Base-by-base conservation (phyloP, 768 basidiomycete genomes). In the Boletales sp. region DNA sequence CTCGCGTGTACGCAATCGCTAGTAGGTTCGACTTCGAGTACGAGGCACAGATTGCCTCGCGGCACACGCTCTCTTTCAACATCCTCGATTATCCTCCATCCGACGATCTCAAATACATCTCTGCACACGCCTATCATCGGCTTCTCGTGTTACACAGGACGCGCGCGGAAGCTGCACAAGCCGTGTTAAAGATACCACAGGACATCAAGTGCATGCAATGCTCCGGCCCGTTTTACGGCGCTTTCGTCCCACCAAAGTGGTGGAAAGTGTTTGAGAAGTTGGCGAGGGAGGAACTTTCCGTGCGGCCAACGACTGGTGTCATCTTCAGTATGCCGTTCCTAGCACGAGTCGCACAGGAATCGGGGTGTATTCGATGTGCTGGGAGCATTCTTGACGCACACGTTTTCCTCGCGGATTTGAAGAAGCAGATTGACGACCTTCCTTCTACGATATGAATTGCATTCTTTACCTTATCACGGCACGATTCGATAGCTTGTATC, bases 1-100 rank as follows among this genome's bases (percentile, higher is more conserved):
- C 74, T 13, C 80, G 83, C 13, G 83, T 87, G 2, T 90, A 84
- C 56, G 84, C 86, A 24, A 80, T 87, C 37, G 85, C 87, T 2
- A 80, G 78, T 50, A 80, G 82, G 5, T 82, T 77, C 49, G 81
- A 82, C 18, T 66, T 89, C 14, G 78, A 83, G 40, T 76, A 80
- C 29, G 86, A 87, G 61, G 80, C 82, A 11, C 72, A 73, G 50
- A 59, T 79, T 40, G 84, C 86, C 6, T 86, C 86, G 15, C 70
- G 66, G 9, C 68, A 79, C 59, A 85, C 86, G 0, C 77, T 87
- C 12, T 58, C 62, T 43, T 63, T 74, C 27, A 73, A 80, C 49
- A 61, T 87, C 47, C 70, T 84, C 24, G 79, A 81, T 31, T 74
- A 72, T n/a, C 77, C 82, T 0, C 70, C 83, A 3, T 77, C 71